Base-by-base conservation (phyloP, 768 basidiomycete species). In the Dentipellis fragilis region DNA sequence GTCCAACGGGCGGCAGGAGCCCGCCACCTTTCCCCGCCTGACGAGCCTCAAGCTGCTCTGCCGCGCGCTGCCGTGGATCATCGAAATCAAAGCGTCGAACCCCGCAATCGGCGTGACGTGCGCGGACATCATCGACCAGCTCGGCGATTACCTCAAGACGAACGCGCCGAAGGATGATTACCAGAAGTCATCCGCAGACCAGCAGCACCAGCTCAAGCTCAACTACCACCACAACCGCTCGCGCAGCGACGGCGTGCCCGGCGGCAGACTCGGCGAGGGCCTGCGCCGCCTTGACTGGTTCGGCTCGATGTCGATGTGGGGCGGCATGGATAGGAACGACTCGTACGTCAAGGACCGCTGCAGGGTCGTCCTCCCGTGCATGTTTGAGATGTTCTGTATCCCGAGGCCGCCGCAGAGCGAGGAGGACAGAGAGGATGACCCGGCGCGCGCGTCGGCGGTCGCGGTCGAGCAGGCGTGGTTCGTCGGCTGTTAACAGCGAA, bases 281-380 rank as follows among this genome's bases (percentile, higher is more conserved):
- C 73, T 90, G 66, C 78, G 80, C 59, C 71, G 83, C 53, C 69
- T 86, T 53, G 89, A 91, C 63, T 89, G 79, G 72, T 71, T 91
- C 35, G 73, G 80, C 7, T 66, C 71, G 49, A 65, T 78, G 52
- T 80, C 80, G 35, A 75, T 79, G 68, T 90, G 80, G 60, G 87
- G 81, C 1, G 89, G 89, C 9, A 66, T 89, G 23, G 61, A 67
- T 54, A 21, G 63, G 16, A 77, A 81, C 62, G 76, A 80, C 10
- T 53, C 64, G 10, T 62, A 73, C 29, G 72, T 82, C 49, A 68
- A 65, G 62, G 72, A 71, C 12, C 59, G 76, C 2, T 61, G 62
- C 35, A 76, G 75, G 51, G 80, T 72, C 52, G 64, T 68, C 16
- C 62, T 81, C 19, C 81, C 86, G 38, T 80, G 81, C 67, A 78